Conservation (phyloP, 805 yeast species). For the Isabelozyma pseudorhagii region DNA sequence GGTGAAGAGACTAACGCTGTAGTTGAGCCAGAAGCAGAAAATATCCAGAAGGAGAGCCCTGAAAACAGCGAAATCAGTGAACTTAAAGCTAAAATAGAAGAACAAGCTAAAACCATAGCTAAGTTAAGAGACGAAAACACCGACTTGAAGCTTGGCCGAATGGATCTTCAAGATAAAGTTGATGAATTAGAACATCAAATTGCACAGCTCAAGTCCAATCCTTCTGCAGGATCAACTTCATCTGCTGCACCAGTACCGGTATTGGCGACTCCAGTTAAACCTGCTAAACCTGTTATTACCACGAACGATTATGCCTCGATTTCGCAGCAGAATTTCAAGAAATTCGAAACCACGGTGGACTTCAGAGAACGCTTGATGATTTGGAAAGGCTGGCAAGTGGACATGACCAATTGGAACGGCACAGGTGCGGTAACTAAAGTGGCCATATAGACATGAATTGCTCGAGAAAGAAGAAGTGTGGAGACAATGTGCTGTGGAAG, state of each 20-base stretch:
- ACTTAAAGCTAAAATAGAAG: constrained; percentile 23
- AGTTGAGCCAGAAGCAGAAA: constrained; percentile 1
- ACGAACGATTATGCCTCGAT: constrained; percentile 27
- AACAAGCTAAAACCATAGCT: constrained; percentile 32
- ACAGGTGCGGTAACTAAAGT: constrained; percentile 47
- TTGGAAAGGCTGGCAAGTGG: constrained; percentile 86
- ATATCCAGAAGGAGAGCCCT: not conserved
- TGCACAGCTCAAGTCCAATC: constrained; percentile 6
- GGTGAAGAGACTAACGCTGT: constrained; percentile 1
- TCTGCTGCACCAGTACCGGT: constrained; percentile 1
- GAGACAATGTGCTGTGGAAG: no score
- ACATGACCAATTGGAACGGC: constrained; percentile 80
- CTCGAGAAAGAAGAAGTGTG: no score
- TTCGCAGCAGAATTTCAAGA: constrained; percentile 17
- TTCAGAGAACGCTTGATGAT: constrained; percentile 56
- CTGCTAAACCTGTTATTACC: constrained; percentile 28
- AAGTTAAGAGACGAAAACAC: constrained; percentile 41
- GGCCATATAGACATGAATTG: constrained; percentile 14
- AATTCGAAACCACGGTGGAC: constrained; percentile 38
- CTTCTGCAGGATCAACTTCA: not conserved
- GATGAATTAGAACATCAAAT: constrained; percentile 24
- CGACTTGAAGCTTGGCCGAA: constrained; percentile 33
- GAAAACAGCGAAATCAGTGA: constrained; percentile 7
- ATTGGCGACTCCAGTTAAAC: constrained; percentile 9
- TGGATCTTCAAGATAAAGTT: constrained; percentile 37